Evolutionary conservation across 371 early-diverging fungal genomes (phyloP).

Genomic region (Umbelopsis sp.): DNA sequence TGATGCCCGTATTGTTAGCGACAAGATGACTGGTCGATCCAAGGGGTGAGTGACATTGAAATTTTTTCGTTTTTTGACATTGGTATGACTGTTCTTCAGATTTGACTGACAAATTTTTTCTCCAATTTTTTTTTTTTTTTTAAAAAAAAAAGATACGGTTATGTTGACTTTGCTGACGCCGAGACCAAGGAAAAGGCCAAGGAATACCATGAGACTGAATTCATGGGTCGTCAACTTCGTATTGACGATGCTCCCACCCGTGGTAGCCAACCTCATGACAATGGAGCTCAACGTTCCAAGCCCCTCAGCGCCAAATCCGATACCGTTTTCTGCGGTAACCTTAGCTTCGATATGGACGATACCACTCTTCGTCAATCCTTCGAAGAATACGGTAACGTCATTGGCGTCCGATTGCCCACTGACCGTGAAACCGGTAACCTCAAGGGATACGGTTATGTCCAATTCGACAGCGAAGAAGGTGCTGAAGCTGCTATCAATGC

Average conservation of each 20-base stretch:
- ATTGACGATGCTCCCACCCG: slow-evolving; percentile 48
- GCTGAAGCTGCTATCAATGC: slow-evolving; percentile 70
- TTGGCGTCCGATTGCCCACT: slow-evolving; percentile 66
- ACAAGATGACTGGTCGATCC: slow-evolving; percentile 62
- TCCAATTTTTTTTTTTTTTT: slow-evolving; percentile 1
- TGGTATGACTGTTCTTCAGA: no score
- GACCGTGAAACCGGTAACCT: slow-evolving; percentile 67
- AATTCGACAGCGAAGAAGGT: slow-evolving; percentile 61
- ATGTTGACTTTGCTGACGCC: slow-evolving; percentile 65
- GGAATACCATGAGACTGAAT: slow-evolving; percentile 65
- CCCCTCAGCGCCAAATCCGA: slow-evolving; percentile 46
- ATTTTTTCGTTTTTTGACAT: not conserved
- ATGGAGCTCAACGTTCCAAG: slow-evolving; percentile 34
- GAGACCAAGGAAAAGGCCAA: slow-evolving; percentile 67
- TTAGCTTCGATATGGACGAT: slow-evolving; percentile 88
- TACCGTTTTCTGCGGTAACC: slow-evolving; percentile 94
- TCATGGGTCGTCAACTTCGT: slow-evolving; percentile 71
- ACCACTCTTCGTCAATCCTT: slow-evolving; percentile 88
- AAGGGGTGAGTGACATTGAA: slow-evolving; percentile 58
- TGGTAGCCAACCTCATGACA: slow-evolving; percentile 26
- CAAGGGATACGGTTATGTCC: slow-evolving; percentile 79
- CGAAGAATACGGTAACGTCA: slow-evolving; percentile 85
- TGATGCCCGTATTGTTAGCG: slow-evolving; percentile 71
- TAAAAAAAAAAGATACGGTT: slow-evolving; percentile 62
- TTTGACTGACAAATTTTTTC: no score